Conservation (phyloP, 345 rosid genomes). For the Nasturtium officinale region DNA sequence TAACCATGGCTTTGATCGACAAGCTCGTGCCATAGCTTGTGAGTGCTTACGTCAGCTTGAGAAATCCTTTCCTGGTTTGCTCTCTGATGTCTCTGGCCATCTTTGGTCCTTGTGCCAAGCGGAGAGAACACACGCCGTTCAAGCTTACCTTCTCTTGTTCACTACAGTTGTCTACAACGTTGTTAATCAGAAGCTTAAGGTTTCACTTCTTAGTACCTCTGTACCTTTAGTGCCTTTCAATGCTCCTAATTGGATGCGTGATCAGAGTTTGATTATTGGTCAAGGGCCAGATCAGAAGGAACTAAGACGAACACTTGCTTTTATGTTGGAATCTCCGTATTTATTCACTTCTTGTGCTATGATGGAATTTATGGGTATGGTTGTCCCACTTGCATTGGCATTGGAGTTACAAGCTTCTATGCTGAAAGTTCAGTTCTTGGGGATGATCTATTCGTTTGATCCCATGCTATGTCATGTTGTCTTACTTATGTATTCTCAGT, state of each 20-base stretch:
- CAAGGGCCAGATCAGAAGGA: conserved; percentile 80
- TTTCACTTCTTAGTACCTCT: conserved; percentile 71
- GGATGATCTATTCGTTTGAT: conserved; percentile 84
- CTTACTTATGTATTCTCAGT: conserved; percentile 61
- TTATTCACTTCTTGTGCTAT: conserved; percentile 79
- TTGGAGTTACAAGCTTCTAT: conserved; percentile 89
- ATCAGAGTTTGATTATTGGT: conserved; percentile 35
- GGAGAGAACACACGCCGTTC: conserved; percentile 90
- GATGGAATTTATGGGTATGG: conserved; percentile 80
- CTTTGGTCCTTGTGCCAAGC: conserved; percentile 88
- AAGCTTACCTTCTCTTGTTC: conserved; percentile 75
- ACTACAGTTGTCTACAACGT: conserved; percentile 60
- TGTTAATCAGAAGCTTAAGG: conserved; percentile 56
- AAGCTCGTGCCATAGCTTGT: conserved; percentile 76
- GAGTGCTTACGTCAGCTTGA: conserved; percentile 91
- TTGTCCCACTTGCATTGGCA: conserved; percentile 71
- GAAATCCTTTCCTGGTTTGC: conserved; percentile 71
- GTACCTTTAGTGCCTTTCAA: conserved; percentile 82
- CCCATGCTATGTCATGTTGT: conserved; percentile 77
- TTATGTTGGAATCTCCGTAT: conserved; percentile 80
- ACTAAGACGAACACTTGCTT: conserved; percentile 82
- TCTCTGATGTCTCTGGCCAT: conserved; percentile 74
- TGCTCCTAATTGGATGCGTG: conserved; percentile 55
- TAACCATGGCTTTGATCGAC: conserved; percentile 83
- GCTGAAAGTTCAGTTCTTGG: conserved; percentile 89